Conservation (phyloP, 2,329 filamentous ascomycete species). For the Monosporascus cannonballus region DNA sequence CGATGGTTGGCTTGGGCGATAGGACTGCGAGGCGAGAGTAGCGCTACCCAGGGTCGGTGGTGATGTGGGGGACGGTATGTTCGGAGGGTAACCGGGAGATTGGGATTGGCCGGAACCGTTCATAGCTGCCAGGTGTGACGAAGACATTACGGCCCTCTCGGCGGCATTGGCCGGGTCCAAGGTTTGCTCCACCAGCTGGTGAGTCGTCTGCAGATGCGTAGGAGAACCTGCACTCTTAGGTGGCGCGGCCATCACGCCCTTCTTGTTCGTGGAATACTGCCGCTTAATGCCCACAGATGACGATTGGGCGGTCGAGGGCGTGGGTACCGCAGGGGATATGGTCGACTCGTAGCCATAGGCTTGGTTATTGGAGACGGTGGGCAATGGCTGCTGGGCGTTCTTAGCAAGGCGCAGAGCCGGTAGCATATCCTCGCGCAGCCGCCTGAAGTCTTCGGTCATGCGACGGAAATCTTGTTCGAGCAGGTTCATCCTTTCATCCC, state of each 20-base stretch:
- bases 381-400: constrained; percentile 83
- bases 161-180: constrained; percentile 65
- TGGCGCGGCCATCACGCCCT: constrained; percentile 57
- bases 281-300: constrained; percentile 56
- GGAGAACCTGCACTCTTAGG: constrained; percentile 69
- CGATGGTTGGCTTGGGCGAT: constrained; percentile 49
- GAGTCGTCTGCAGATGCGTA: constrained; percentile 62
- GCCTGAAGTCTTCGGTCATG: constrained; percentile 81
- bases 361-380: constrained; percentile 40
- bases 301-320: constrained; percentile 44
- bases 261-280: constrained; percentile 71
- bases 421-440: constrained; percentile 83
- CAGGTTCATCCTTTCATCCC: constrained; percentile 82
- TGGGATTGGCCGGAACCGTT: constrained; percentile 53
- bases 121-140: constrained; percentile 64
- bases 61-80: constrained; percentile 64
- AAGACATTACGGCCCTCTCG: constrained; percentile 59
- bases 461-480: constrained; percentile 79
- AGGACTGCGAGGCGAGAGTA: constrained; percentile 55
- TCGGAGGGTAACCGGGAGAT: constrained; percentile 57
- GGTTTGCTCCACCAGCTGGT: constrained; percentile 57
- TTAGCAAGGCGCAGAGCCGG: constrained; percentile 87
- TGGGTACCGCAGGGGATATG: constrained; percentile 52
- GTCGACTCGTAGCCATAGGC: constrained; percentile 47
- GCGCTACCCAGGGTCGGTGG: constrained; percentile 49